Base-by-base conservation (phyloP, 495 filamentous ascomycete genomes). In the Daldinia grandis region DNA sequence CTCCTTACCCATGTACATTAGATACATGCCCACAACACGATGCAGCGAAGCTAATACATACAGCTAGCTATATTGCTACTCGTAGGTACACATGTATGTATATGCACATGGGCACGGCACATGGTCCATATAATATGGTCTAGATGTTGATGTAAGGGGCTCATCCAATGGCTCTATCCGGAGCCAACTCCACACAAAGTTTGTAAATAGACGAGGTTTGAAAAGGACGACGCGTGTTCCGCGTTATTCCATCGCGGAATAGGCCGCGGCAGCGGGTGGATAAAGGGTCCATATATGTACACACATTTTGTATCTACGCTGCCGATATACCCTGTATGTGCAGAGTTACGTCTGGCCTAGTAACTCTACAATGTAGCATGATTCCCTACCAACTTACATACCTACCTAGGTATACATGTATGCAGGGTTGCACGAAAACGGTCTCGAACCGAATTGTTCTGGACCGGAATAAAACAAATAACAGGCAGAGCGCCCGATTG, bases 401-500 rank as follows among this genome's bases (percentile, higher is more conserved):
- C n/a, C n/a, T n/a, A n/a, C n/a, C n/a, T n/a, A n/a, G n/a, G n/a
- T n/a, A n/a, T n/a, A 54, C 15, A 31, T 54, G 21, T 30, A 30
- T 24, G 37, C 19, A 65, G 50, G 61, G 61, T 64, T 47, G 50
- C 50, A 56, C 50, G 50, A 35, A 44, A 31, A 40, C 27, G 35
- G 50, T 19, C 19, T 35, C 38, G 51, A 49, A n/a, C 31, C 44
- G 21, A 55, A 19, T 6, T 27, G 55, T 58, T 66, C 31, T 66
- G 56, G 42, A 35, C 42, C 35, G 31, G 10, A n/a, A 5, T 3
- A 44, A 31, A 44, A 31, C 12, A 15, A 14, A 14, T 12, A 25
- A 12, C 15, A 42, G 63, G 62, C 62, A 49, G 53, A 27, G 15
- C 40, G 28, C 30, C 63, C 63, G 63, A 66, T 66, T 66, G 63